Evolutionary conservation across 257 asterid genomes (phyloP), one percentile per base, ranked within the genome.

Genomic region (Nicotiana attenuata): DNA sequence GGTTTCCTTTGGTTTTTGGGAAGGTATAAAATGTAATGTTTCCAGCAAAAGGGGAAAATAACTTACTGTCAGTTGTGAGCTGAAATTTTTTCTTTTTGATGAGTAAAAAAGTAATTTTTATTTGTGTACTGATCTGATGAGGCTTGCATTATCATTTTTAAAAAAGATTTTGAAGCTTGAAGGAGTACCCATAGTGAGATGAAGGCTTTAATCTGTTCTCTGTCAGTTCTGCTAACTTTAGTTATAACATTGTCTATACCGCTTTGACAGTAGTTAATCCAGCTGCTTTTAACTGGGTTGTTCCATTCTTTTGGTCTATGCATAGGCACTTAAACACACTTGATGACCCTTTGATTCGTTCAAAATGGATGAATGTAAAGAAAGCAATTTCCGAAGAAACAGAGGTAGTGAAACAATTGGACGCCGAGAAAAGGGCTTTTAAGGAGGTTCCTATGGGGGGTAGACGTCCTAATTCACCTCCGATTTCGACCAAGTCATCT

Each of bases 391-490:
- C 96, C 13, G 98, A 96, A 83, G 99, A 96, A 88, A 85, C 98
- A n/a, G 99, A 96, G 84, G 97, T 93, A 0, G 98, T 96, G 80
- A 96, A 94, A 89, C 98, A 93, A 84, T 88, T 96, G 84, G 99
- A 96, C 88, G 94, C 97, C 1, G 98, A 93, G 88, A 96, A 91
- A 88, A 91, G 96, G 85, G 87, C 94, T 60, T 93, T 96, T 85
- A 96, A 93, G 89, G 98, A 94, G 84, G 93, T 88, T 77, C 87
- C 90, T 52, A 78, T 87, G 26, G 97, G 98, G 19, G 97, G 98
- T 69, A 91, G 97, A 81, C 87, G 97, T 67, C 91, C 97, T 52
- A 87, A 76, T 83, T 96, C 99, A 75, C 99, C 99, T 65, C 99
- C 98, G 14, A 96, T 96, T 85, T 90, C 97, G 0, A 87, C 97